These are phyloP conservation scores for Manihot esculenta DNA, from an alignment of 441 rosid species.

Conservation along the genomic window DNA sequence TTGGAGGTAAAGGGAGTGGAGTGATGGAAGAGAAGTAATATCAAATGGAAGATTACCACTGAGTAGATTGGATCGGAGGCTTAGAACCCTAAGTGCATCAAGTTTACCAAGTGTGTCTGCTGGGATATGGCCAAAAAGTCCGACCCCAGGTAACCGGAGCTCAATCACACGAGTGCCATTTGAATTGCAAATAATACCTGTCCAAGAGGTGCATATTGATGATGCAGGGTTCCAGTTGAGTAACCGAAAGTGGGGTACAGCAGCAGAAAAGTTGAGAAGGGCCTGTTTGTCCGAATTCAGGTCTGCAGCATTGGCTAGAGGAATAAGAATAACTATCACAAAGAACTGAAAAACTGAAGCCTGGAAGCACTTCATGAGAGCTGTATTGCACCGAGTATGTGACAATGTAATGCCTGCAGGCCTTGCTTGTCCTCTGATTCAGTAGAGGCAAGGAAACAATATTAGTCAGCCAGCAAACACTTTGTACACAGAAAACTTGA, in stretches of 20 bases:
- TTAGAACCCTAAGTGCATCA: conserved; percentile 55
- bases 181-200: conserved; percentile 62
- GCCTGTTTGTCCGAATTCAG: conserved; percentile 68
- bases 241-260: conserved; percentile 50
- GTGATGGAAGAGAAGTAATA: conserved; percentile 49
- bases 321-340: conserved; percentile 21
- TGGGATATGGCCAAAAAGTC: conserved; percentile 69
- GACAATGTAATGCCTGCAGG: conserved; percentile 17
- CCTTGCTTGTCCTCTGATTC: conserved; percentile 31
- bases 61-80: conserved; percentile 77
- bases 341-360: conserved; percentile 26
- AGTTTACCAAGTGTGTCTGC: conserved; percentile 73
- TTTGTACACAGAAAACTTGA: neutral
- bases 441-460: conserved; percentile 27
- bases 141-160: conserved; percentile 81
- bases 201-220: conserved; percentile 68
- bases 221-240: conserved; percentile 68
- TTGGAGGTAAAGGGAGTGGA: conserved; percentile 67
- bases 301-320: conserved; percentile 49
- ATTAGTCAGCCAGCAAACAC: conserved; percentile 24
- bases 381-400: conserved; percentile 20
- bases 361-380: conserved; percentile 35
- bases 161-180: conserved; percentile 53
- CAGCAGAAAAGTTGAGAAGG: conserved; percentile 67
- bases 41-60: conserved; percentile 64